phyloP scores from a whole-genome alignment of 2,329 filamentous ascomycete species.

The Talaromyces pinophilus region DNA sequence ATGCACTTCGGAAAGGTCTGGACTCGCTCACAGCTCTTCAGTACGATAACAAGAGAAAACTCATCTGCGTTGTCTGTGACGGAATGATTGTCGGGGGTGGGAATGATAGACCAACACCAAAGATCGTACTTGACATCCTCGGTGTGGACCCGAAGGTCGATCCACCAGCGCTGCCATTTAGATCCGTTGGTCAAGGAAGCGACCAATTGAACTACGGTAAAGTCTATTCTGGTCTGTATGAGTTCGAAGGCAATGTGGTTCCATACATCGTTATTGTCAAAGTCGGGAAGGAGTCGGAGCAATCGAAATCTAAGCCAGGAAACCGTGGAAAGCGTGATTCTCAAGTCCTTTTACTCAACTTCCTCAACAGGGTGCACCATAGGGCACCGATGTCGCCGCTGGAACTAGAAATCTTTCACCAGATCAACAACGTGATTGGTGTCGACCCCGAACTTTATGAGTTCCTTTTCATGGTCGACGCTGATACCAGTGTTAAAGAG shows the following conservation, averaged over 20 bases:
- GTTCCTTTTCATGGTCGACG: conserved; percentile 95
- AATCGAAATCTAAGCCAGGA: conserved; percentile 85
- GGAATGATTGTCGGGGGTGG: conserved; percentile 95
- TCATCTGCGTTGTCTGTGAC: conserved; percentile 95
- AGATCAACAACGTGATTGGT: conserved; percentile 98
- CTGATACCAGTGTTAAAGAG: conserved; percentile 90
- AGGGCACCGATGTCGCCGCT: conserved; percentile 91
- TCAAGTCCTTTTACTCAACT: conserved; percentile 92
- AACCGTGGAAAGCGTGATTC: conserved; percentile 99
- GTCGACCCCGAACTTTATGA: conserved; percentile 97
- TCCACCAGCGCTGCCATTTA: conserved; percentile 89
- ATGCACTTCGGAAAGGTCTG: conserved; percentile 86
- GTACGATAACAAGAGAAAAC: conserved; percentile 97
- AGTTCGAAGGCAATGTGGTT: conserved; percentile 95
- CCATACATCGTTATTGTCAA: conserved; percentile 96
- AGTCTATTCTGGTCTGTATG: conserved; percentile 96
- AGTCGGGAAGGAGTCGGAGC: conserved; percentile 94
- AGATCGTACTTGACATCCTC: conserved; percentile 95
- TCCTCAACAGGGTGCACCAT: conserved; percentile 96
- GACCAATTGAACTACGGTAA: conserved; percentile 98
- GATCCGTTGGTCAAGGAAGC: conserved; percentile 82
- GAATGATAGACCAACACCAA: conserved; percentile 94
- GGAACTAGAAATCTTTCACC: conserved; percentile 97
- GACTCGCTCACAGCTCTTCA: conserved; percentile 92
- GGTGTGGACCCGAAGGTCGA: conserved; percentile 97